Percentiles rank a stretch among this genome's conserved stretches.
Conservation (phyloP, 192 early-diverging fungal species). For the Coemansia sp. region DNA sequence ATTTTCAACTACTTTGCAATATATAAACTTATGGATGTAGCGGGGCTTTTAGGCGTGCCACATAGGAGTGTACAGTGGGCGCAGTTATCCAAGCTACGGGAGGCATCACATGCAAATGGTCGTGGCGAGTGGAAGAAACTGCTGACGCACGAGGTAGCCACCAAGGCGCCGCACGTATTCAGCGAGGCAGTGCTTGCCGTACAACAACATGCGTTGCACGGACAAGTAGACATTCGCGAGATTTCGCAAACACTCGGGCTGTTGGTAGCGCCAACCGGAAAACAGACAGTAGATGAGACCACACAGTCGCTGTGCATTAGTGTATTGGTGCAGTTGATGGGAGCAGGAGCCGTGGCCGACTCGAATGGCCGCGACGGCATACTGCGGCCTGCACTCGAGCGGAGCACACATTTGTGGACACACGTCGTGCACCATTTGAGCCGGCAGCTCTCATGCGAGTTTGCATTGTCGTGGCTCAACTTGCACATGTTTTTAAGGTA, state of each 20-base stretch:
- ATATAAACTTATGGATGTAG: slow-evolving; percentile 15
- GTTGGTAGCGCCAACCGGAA: slow-evolving; percentile 15
- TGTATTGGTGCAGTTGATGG: slow-evolving; percentile 17
- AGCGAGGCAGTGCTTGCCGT: slow-evolving; percentile 10
- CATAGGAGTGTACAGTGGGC: slow-evolving; percentile 46
- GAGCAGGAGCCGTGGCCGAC: slow-evolving; percentile 12
- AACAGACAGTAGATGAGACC: background rate
- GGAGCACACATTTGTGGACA: slow-evolving; percentile 15
- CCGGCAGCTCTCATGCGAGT: background rate
- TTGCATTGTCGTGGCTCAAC: slow-evolving; percentile 1
- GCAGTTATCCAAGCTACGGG: slow-evolving; percentile 16
- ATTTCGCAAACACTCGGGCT: slow-evolving; percentile 11
- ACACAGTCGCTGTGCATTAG: slow-evolving; percentile 6
- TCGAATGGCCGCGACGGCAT: slow-evolving; percentile 16
- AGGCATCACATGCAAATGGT: slow-evolving; percentile 6
- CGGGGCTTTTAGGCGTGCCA: slow-evolving; percentile 21
- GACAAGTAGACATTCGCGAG: slow-evolving; percentile 17
- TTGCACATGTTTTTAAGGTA: slow-evolving; percentile 11
- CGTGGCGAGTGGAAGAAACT: slow-evolving; percentile 27
- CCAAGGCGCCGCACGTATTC: slow-evolving; percentile 30
- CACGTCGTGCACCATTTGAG: slow-evolving; percentile 10
- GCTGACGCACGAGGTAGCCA: slow-evolving; percentile 20
- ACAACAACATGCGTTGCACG: slow-evolving; percentile 10
- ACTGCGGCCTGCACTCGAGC: slow-evolving; percentile 22
- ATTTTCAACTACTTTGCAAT: background rate